phyloP scores from a whole-genome alignment of 306 rosid genomes.

The Luffa acutangula region DNA sequence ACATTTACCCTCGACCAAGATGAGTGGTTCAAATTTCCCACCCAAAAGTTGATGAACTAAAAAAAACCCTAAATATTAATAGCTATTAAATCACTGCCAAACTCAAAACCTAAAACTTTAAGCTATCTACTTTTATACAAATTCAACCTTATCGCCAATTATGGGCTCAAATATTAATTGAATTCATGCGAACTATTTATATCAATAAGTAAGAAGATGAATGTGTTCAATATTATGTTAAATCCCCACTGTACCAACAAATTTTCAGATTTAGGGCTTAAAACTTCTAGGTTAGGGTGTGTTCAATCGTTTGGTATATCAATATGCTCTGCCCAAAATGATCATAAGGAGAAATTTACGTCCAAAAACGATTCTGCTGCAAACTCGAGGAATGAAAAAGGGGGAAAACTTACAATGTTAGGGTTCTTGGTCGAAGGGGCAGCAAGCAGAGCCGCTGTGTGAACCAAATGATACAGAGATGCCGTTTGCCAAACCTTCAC shows the following conservation, averaged over 20 bases:
- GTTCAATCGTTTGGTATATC: background rate
- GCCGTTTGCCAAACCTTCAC: slow-evolving; percentile 93
- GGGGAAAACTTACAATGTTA: slow-evolving; percentile 40
- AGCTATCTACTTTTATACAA: no score
- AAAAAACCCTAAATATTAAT: background rate
- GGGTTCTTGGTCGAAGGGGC: slow-evolving; percentile 74
- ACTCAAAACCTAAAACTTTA: no score
- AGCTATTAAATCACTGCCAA: no score
- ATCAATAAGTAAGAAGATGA: no score
- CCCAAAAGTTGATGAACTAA: no score
- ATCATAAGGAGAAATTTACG: background rate
- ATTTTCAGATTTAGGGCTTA: background rate
- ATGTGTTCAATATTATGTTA: no score
- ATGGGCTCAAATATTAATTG: no score
- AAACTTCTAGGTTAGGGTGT: background rate
- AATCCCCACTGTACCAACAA: no score
- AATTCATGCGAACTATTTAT: background rate
- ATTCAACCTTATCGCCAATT: no score
- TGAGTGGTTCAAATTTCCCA: no score
- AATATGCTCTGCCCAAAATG: background rate
- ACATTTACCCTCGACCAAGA: no score
- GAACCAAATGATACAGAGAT: slow-evolving; percentile 86
- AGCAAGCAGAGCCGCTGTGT: slow-evolving; percentile 73
- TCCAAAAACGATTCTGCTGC: background rate
- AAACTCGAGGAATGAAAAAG: background rate